A percentile compares a stretch with the other conserved stretches of the same genome.
Evolutionary conservation across 2,329 filamentous ascomycete species (phyloP).

Genomic region (Cadophora luteo-olivacea): DNA sequence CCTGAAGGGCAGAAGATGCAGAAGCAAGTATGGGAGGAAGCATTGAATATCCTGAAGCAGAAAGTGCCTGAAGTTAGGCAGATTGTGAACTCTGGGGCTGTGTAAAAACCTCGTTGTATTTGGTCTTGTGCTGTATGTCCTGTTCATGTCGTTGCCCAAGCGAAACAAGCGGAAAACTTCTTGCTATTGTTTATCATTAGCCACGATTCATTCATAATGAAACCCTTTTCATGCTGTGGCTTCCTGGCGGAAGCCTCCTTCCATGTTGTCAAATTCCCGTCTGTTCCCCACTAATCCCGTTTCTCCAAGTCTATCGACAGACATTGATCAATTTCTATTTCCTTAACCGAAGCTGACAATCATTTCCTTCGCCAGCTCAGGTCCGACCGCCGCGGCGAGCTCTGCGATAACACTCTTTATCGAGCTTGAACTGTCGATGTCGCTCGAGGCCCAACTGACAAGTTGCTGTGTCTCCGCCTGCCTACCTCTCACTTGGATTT

Average conservation of each 20-base stretch:
- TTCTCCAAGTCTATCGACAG: no score
- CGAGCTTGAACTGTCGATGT: conserved; percentile 55
- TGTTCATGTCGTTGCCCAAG: neutral
- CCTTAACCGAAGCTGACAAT: conserved; percentile 51
- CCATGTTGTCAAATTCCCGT: no score
- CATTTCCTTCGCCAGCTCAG: conserved; percentile 61
- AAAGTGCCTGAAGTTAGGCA: conserved; percentile 35
- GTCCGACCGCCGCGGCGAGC: conserved; percentile 69
- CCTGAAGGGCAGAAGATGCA: conserved; percentile 39
- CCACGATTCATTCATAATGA: neutral
- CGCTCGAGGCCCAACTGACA: conserved; percentile 62
- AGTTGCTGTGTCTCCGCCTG: conserved; percentile 58
- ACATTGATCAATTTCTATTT: no score
- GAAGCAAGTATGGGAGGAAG: conserved; percentile 39
- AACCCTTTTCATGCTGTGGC: no score
- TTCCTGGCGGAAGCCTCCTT: no score
- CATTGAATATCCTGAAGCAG: conserved; percentile 34
- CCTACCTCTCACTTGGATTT: conserved; percentile 50
- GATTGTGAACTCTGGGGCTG: conserved; percentile 24
- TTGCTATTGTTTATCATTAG: neutral
- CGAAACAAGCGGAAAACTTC: neutral
- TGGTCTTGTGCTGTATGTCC: conserved; percentile 7
- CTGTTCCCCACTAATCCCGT: no score
- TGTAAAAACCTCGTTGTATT: neutral
- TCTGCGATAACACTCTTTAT: conserved; percentile 71